phyloP scores from a whole-genome alignment of 1,284 basidiomycete genomes.

The Cutaneotrichosporon cyanovorans region DNA sequence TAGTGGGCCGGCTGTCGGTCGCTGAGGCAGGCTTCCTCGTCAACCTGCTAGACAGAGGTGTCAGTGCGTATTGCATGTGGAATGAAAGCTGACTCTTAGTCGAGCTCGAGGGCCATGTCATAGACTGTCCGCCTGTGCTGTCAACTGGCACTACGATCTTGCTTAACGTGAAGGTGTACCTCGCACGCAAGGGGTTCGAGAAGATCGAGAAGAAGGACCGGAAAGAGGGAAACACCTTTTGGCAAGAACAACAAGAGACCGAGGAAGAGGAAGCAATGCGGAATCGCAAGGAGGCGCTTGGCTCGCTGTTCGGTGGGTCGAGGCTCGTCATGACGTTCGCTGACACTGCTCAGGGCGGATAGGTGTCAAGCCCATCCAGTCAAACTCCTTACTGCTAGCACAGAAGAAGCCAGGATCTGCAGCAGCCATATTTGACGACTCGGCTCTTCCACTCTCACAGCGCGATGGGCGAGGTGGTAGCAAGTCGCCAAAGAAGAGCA shows the following conservation, averaged over 20 bases:
- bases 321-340: background rate
- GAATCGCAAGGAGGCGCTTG: constrained; percentile 41
- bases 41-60: constrained; percentile 40
- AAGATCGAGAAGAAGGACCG: constrained; percentile 29
- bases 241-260: constrained; percentile 45
- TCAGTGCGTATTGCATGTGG: constrained; percentile 28
- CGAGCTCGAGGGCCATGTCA: constrained; percentile 38
- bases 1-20: constrained; percentile 42
- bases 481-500: constrained; percentile 12
- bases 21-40: constrained; percentile 40
- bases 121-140: constrained; percentile 39
- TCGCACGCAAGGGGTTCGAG: constrained; percentile 39
- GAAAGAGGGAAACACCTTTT: constrained; percentile 29
- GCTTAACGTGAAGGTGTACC: constrained; percentile 41
- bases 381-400: constrained; percentile 37
- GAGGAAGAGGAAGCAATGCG: constrained; percentile 43
- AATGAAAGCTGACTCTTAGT: constrained; percentile 16
- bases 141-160: constrained; percentile 41
- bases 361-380: constrained; percentile 39
- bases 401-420: constrained; percentile 37
- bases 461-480: constrained; percentile 13
- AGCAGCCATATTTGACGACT: constrained; percentile 31
- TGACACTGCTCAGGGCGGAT: constrained; percentile 33
- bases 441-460: constrained; percentile 23
- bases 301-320: constrained; percentile 39